Percentiles rank a stretch among this genome's conserved stretches.
Evolutionary conservation across 768 basidiomycete genomes (phyloP).

Genomic region (Podaxis carcinomalis): DNA sequence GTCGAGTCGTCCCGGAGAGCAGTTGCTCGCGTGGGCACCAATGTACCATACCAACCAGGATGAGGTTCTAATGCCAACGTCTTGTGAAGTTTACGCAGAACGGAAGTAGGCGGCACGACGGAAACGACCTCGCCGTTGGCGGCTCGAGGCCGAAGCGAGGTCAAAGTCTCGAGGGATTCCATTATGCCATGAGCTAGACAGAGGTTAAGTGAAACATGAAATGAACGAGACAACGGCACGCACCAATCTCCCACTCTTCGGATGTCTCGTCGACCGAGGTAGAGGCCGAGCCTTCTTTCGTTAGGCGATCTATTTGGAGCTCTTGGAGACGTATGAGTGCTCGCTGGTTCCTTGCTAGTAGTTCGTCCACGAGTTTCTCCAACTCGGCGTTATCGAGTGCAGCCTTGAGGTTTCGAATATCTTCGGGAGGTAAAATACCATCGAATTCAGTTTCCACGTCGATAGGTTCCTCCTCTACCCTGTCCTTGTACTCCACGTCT

Average conservation of each 20-base stretch:
- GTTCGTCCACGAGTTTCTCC: slow-evolving; percentile 63
- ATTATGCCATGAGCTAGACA: slow-evolving; percentile 59
- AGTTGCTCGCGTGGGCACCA: slow-evolving; percentile 49
- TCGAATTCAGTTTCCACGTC: slow-evolving; percentile 42
- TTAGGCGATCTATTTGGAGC: slow-evolving; percentile 57
- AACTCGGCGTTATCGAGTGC: slow-evolving; percentile 59
- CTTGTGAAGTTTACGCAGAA: slow-evolving; percentile 68
- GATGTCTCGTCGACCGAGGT: slow-evolving; percentile 56
- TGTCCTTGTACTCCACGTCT: slow-evolving; percentile 17
- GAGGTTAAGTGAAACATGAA: slow-evolving; percentile 13
- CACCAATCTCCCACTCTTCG: slow-evolving; percentile 84
- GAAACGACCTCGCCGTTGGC: slow-evolving; percentile 34
- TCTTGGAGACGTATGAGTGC: slow-evolving; percentile 64
- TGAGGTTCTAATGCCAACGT: slow-evolving; percentile 59
- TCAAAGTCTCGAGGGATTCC: slow-evolving; percentile 62
- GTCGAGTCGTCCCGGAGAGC: slow-evolving; percentile 77
- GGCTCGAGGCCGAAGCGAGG: slow-evolving; percentile 67
- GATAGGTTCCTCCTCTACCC: slow-evolving; percentile 13
- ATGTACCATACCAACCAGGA: slow-evolving; percentile 72
- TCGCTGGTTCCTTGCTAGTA: slow-evolving; percentile 60
- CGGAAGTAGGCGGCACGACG: slow-evolving; percentile 57
- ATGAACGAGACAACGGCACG: slow-evolving; percentile 21
- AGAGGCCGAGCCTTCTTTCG: slow-evolving; percentile 37
- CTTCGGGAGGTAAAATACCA: slow-evolving; percentile 51
- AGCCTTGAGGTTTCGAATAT: slow-evolving; percentile 53